phyloP scores from a whole-genome alignment of 2,329 filamentous ascomycete species.

The Orbilia ellipsospora region DNA sequence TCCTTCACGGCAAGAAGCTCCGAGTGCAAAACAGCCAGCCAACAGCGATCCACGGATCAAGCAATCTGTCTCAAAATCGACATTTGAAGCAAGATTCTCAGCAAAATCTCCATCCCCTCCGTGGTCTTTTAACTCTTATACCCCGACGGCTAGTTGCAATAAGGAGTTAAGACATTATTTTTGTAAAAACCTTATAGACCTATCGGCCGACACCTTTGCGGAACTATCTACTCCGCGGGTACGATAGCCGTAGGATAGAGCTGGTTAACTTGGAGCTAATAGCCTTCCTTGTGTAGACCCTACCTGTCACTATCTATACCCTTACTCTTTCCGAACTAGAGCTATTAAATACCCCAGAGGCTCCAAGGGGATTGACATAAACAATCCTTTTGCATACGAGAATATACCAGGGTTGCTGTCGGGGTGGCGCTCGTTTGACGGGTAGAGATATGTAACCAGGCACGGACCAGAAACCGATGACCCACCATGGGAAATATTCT shows the following conservation, averaged over 20 bases:
- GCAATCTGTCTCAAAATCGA: not conserved
- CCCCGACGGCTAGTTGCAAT: no score
- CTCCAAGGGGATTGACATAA: no score
- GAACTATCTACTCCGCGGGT: not conserved
- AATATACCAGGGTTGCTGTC: not conserved
- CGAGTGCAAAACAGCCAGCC: not conserved
- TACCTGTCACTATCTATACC: no score
- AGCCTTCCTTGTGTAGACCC: no score
- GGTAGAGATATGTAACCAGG: slow-evolving; percentile 1
- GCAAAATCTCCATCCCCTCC: not conserved
- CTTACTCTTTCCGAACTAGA: not conserved
- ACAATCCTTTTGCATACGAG: not conserved
- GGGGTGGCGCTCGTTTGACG: slow-evolving; percentile 33
- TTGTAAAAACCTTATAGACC: no score
- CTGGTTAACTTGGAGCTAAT: no score
- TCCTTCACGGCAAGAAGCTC: not conserved
- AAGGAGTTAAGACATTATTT: no score
- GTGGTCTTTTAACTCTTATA: no score
- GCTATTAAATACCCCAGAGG: slow-evolving; percentile 16
- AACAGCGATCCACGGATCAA: not conserved
- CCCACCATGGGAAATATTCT: not conserved
- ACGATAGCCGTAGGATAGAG: not conserved
- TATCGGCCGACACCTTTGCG: not conserved
- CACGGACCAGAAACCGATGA: slow-evolving; percentile 20
- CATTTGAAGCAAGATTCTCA: not conserved